Base-by-base conservation (phyloP, 2,329 filamentous ascomycete species). In the Aspergillus udagawae region DNA sequence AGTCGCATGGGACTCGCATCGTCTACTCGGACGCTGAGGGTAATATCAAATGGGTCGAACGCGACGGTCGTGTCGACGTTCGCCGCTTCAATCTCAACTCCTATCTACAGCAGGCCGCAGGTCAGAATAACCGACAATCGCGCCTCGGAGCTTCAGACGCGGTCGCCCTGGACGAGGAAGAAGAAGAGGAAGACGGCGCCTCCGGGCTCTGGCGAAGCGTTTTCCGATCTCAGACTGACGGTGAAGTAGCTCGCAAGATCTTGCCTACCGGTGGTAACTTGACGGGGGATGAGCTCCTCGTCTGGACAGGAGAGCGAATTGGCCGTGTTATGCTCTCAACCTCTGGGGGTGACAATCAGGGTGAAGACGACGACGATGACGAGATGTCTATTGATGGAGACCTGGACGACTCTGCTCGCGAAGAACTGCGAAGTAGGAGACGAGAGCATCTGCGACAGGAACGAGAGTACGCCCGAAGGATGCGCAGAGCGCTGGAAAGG, bases 301-400 rank as follows among this genome's bases (percentile, higher is more conserved):
- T 96, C 49, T 96, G 92, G 92, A 96, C 92, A 0, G 92, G 91
- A 20, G 91, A 96, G 57, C 87, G 86, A 61, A 77, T 96, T 49
- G 92, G 91, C 0, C 79, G 94, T 57, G 73, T 95, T 21, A 80
- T 77, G 54, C 90, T 90, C 68, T 84, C 85, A 1, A 75, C 78
- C 48, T 60, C 61, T 2, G 49, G 42, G 68, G 32, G 14, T 38
- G 73, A 66, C 73, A 48, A 65, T 73, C 48, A 67, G 41, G 70
- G 71, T 10, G 67, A 73, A 29, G 71, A 72, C 9, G 73, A 75
- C 52, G 75, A 75, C 49, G 76, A 70, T 17, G 68, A 69, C 29
- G 66, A 66, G 17, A 62, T 64, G 51, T 62, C 66, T 29, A 61
- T 70, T 49, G 67, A 71, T 49, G 66, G 60, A 7, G 68, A 70